Evolutionary conservation across 225 moss, liverwort and hornwort species (phyloP), one percentile per base, ranked within the genome.

Genomic region (Lunularia cruciata): DNA sequence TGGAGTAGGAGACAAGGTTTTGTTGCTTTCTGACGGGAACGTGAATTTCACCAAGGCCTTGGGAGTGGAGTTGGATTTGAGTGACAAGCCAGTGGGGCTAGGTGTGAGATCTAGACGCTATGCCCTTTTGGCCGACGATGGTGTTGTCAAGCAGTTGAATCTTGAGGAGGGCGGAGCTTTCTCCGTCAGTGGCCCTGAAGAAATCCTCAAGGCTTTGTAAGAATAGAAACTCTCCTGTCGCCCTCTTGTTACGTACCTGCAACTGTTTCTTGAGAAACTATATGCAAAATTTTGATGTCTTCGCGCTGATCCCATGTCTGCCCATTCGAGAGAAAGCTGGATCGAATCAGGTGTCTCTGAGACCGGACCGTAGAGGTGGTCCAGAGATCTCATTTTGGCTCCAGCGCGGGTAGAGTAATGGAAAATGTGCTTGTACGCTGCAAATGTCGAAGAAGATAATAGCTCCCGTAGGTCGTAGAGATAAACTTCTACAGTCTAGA

Each of bases 131-230:
- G 95, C 83, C 9, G 95, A 92, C 13, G 81, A 92, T 69, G 90
- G 95, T 13, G 83, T 90, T 8, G 92, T 95, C 20, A 92, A 85
- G 81, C 81, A 79, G 20, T 64, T 95, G 75, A 92, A 95, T 37
- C 75, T 92, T 33, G 95, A 95, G 85, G 85, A 95, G 40, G 95
- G 95, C 32, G 95, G 95, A 15, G 95, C 92, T 1, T 95, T 95
- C 63, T 86, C 95, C 1, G 65, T 42, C 48, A 92, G 92, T 82
- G 85, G 95, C 64, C 85, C 95, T 26, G 92, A 90, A 33, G 92
- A 92, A 58, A 92, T 95, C 73, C 73, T 95, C 39, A 87, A 84
- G 71, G 78, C 74, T 43, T 72, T 80, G 74, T 75, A 73, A 79
- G 69, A 66, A 76, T 52, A 46, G 74, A 60, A 43, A 34, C 69